Evolutionary conservation across 768 basidiomycete genomes (phyloP), one percentile per base, ranked within the genome.

Genomic region (Inosperma sp.): DNA sequence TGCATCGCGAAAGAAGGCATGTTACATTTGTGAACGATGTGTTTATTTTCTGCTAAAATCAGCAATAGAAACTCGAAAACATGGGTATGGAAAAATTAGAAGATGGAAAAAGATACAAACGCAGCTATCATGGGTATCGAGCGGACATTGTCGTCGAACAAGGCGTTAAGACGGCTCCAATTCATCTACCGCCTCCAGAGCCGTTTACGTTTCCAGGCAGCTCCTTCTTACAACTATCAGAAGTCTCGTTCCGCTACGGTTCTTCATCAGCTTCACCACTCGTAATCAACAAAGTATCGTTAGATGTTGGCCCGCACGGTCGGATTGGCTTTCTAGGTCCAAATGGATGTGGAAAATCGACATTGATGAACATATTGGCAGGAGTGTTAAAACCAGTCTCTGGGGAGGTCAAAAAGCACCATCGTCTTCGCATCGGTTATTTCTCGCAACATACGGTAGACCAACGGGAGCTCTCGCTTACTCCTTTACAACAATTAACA

Each of bases 371-470:
- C 48, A 53, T 76, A 19, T 62, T 76, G 33, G 68, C 72, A 13
- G 72, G 72, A 53, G 65, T 58, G 23, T 62, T 79, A 17, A 59
- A 63, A 21, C 76, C 80, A 0, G 69, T 65, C 6, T 60, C 58
- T 4, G 84, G 84, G 7, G 73, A 63, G 23, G 72, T 83, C 8
- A 70, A 66, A 25, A 70, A 71, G 25, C 84, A 85, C 62, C 75
- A 82, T 4, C 67, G 72, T 5, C 67, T 78, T 25, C 70, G 70
- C 16, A 76, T 85, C 30, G 81, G 79, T 2, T 82, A 81, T 64
- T 86, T 80, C 58, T 75, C 74, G 0, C 83, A 86, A 57, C 79
- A 83, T 59, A 72, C 75, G 0, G 81, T 85, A 12, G 82, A 84
- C 55, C 70, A 73, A 33, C 68, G 83, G 3, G 67, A 75, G 8